Conservation (phyloP, 169 alveolate genomes). For the Ichthyophthirius multifiliis region DNA sequence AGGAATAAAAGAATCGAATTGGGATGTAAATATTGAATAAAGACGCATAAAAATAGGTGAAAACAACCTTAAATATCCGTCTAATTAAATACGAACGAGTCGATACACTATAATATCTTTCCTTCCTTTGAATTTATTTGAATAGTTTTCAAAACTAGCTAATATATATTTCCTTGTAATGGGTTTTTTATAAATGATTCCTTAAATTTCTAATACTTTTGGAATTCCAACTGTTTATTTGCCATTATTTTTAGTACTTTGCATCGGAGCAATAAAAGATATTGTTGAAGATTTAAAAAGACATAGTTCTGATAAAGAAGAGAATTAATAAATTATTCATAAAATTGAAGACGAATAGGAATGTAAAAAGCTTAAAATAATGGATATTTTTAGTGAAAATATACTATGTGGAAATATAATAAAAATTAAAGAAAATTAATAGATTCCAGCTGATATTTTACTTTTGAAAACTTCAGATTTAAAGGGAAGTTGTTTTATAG, state of each 20-base stretch:
- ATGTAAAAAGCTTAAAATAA: too few species aligned
- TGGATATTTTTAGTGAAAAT: too few species aligned
- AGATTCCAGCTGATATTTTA: slow-evolving; percentile 69
- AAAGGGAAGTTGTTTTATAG: slow-evolving; percentile 90
- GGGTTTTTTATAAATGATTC: slow-evolving; percentile 49
- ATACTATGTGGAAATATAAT: slow-evolving; percentile 59
- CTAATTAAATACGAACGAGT: slow-evolving; percentile 49
- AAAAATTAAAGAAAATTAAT: slow-evolving; percentile 52
- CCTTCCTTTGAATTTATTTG: slow-evolving; percentile 53
- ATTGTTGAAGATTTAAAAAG: slow-evolving; percentile 68
- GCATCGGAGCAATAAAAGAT: slow-evolving; percentile 67
- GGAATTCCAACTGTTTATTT: slow-evolving; percentile 53
- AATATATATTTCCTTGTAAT: slow-evolving; percentile 54
- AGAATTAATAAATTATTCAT: slow-evolving; percentile 46
- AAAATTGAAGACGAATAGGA: slow-evolving; percentile 20
- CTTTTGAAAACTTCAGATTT: slow-evolving; percentile 48
- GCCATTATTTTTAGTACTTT: slow-evolving; percentile 50
- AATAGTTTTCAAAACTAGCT: slow-evolving; percentile 52
- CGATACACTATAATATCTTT: slow-evolving; percentile 54
- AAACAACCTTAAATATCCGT: too few species aligned
- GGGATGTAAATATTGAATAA: too few species aligned
- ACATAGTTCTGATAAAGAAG: slow-evolving; percentile 55
- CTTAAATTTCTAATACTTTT: slow-evolving; percentile 52
- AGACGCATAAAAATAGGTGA: too few species aligned
- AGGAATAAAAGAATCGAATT: too few species aligned